Base-by-base conservation (phyloP, 306 rosid species). In the Malus orientalis region DNA sequence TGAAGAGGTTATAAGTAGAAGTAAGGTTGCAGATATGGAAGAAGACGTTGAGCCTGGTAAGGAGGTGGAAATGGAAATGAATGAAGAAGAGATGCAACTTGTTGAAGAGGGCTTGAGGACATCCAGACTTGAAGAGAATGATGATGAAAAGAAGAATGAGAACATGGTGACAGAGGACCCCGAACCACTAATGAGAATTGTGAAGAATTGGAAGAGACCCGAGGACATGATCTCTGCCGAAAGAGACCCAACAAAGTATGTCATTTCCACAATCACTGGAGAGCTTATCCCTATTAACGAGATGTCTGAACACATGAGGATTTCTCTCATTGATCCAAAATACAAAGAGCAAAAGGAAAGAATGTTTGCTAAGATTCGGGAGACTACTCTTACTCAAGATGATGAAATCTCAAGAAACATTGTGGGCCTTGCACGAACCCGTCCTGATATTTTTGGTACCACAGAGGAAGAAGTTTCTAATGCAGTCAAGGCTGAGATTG, bases 21-120 rank as follows among this genome's bases (percentile, higher is more conserved):
- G 97, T 86, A 92, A 92, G 90, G 55, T 83, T 67, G 14, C 97
- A 4, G 62, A 88, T 72, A 74, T 83, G 80, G 97, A 92, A 77
- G 98, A 92, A 78, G 97, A 92, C 64, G 44, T 88, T 73, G 96
- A 92, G 85, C 98, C 96, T 62, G 91, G 85, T 19, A 95, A 90
- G 87, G 97, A 89, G 85, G 85, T 92, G 42, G 98, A 95, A 80
- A 92, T 95, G 98, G 98, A 95, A 83, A 95, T 95, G 97, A 97
- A 92, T 14, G 98, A 90, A 64, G 98, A 95, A 79, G 97, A 92
- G 87, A 89, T 90, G 81, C 98, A 88, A 63, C 97, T 95, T 83
- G 93, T 95, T 81, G 93, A 85, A 86, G 98, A 95, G 87, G 97
- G 98, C 71, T 86, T 92, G 97, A 84, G 86, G 76, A 89, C 87